A percentile compares a stretch with the other conserved stretches of the same genome.
These are phyloP conservation scores for Prunus fruticosa DNA, from an alignment of 306 rosid species.

Conservation along the genomic window DNA sequence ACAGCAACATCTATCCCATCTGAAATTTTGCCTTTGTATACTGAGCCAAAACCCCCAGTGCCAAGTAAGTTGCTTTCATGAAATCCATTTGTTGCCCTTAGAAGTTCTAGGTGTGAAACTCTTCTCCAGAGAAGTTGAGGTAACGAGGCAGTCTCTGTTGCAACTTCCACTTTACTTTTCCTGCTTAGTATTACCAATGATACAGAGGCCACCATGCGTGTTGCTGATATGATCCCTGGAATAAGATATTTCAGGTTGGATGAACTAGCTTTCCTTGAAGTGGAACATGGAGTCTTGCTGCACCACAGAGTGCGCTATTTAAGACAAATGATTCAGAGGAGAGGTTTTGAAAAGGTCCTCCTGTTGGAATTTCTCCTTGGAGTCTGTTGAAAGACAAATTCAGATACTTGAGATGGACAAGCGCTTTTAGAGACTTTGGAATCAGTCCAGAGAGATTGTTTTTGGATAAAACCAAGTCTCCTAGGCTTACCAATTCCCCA, in stretches of 20 bases:
- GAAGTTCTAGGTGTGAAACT: conserved; percentile 20
- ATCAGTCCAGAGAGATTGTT: background rate
- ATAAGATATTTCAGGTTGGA: background rate
- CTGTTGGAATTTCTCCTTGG: conserved; percentile 23
- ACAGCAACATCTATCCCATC: conserved; percentile 19
- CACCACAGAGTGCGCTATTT: conserved; percentile 22
- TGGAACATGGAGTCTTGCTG: background rate
- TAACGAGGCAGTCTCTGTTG: background rate
- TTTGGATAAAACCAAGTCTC: background rate
- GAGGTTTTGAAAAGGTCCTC: conserved; percentile 13
- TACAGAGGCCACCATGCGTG: background rate
- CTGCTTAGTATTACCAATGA: background rate
- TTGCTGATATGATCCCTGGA: background rate
- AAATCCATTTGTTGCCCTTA: conserved; percentile 18
- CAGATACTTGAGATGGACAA: background rate
- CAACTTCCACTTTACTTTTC: background rate
- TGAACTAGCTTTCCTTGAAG: background rate
- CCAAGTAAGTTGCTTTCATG: conserved; percentile 17
- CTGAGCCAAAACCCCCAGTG: conserved; percentile 7
- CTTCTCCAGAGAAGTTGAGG: conserved; percentile 12
- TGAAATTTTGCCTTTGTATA: conserved; percentile 5
- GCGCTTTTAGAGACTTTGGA: background rate
- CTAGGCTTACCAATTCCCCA: background rate
- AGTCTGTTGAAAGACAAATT: background rate
- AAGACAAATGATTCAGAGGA: conserved; percentile 18